These are phyloP conservation scores for Beauveria bassiana DNA, from an alignment of 2,329 filamentous ascomycete genomes.

Conservation along the genomic window DNA sequence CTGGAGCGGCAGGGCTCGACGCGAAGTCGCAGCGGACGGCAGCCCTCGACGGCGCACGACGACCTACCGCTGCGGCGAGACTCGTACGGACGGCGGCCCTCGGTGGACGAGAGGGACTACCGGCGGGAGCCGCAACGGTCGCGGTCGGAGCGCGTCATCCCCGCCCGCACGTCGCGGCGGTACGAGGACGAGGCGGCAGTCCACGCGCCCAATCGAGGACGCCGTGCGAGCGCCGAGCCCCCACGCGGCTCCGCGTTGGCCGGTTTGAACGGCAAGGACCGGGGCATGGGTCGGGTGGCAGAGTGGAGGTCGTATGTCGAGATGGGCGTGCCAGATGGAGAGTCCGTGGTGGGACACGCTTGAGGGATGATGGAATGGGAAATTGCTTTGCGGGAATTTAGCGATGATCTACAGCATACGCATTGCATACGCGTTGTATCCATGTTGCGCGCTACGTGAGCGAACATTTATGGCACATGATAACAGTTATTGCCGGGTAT, in stretches of 20 bases:
- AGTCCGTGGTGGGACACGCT: constrained; percentile 14
- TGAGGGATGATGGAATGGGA: neutral
- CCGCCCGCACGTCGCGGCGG: constrained; percentile 1
- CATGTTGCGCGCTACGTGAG: neutral
- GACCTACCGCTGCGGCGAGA: constrained; percentile 1
- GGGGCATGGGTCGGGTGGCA: constrained; percentile 39
- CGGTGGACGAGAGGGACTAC: constrained; percentile 2
- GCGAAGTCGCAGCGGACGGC: constrained; percentile 19
- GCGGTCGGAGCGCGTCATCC: constrained; percentile 6
- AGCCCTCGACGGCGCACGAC: neutral
- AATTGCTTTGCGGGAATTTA: neutral
- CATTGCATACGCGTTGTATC: neutral
- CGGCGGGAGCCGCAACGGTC: neutral
- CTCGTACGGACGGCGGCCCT: neutral
- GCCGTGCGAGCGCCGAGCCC: constrained; percentile 19
- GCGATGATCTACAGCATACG: neutral
- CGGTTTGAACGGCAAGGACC: constrained; percentile 36
- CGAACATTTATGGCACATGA: neutral
- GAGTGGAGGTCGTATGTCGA: constrained; percentile 43
- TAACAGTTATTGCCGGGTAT: neutral
- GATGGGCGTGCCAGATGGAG: constrained; percentile 32
- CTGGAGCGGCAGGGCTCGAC: constrained; percentile 44
- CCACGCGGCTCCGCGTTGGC: constrained; percentile 38
- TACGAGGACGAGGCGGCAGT: constrained; percentile 27
- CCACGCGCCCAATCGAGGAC: constrained; percentile 22